Base-by-base conservation (phyloP, 768 basidiomycete genomes). In the Leucosporidium yakuticum region DNA sequence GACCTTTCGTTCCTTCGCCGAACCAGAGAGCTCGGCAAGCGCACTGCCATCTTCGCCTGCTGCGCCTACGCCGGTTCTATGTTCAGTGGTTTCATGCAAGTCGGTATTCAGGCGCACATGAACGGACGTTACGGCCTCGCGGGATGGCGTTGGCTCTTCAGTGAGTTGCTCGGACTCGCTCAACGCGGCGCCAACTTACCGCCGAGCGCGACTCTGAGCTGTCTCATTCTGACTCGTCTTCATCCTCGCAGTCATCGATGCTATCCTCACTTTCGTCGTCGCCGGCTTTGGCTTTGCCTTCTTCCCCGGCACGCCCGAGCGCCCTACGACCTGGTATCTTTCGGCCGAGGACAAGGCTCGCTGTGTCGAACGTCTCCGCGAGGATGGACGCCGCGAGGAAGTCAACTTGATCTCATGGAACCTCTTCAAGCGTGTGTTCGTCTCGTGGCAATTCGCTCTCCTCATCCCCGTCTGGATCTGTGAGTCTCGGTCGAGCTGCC, bases 1-100 rank as follows among this genome's bases (percentile, higher is more conserved):
- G 39, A 44, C 39, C 14, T 44, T 15, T 7, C 2, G 8, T 15
- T 15, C 8, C 14, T 44, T 44, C 39, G 39, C 2, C 14, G 39
- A 44, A n/a, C 17, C 14, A 44, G 39, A 15, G 54, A 55, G 27
- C n/a, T 55, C 54, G 54, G 58, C 31, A 60, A 60, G 36, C 58
- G 58, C 14, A 27, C 58, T 23, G 58, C 58, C 36, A 17, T 60
- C 32, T 60, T 60, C 27, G 58, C 58, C 29, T 34, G 20, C 23
- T 60, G 58, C 27, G 58, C 58, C 20, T 60, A 60, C 20, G 58
- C 58, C 7, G 58, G 58, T 23, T 60, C 58, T 15, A 60, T 60
- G 58, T 60, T 60, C 58, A 39, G 36, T 44, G 58, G 58, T 1
- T 60, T 36, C 58, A 60, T 60, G 19, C 58, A 60, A 20, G 14